These are phyloP conservation scores for Brettanomyces sp. DNA, from an alignment of 805 yeast species.

Conservation along the genomic window DNA sequence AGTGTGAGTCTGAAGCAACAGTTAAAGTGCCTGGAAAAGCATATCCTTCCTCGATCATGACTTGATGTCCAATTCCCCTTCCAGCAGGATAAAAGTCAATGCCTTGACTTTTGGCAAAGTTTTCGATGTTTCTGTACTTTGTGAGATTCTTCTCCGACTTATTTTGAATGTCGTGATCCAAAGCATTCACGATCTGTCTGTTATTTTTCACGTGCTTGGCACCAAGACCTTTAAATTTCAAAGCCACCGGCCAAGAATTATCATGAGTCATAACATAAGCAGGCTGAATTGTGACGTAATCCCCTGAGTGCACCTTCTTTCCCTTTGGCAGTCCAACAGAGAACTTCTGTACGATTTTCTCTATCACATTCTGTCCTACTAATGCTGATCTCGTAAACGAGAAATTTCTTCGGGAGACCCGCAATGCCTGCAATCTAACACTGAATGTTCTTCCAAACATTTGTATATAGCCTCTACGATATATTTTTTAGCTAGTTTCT, in stretches of 20 bases:
- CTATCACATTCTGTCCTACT: slow-evolving; percentile 79
- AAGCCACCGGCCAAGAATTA: slow-evolving; percentile 98
- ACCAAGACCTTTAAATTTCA: slow-evolving; percentile 91
- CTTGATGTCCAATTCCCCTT: slow-evolving; percentile 97
- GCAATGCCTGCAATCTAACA: too few relatives aligned
- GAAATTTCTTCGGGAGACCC: slow-evolving; percentile 6
- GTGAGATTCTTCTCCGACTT: slow-evolving; percentile 78
- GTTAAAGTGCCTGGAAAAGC: slow-evolving; percentile 90
- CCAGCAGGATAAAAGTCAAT: slow-evolving; percentile 98
- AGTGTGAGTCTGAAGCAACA: slow-evolving; percentile 96
- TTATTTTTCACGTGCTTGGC: slow-evolving; percentile 76
- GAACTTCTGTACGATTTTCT: slow-evolving; percentile 88
- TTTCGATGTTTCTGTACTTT: slow-evolving; percentile 81
- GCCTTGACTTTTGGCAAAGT: slow-evolving; percentile 83
- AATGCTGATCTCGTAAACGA: slow-evolving; percentile 10
- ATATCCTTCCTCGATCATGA: slow-evolving; percentile 98
- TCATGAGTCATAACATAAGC: slow-evolving; percentile 99
- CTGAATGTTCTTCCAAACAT: too few relatives aligned
- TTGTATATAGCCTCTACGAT: too few relatives aligned
- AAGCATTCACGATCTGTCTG: slow-evolving; percentile 88
- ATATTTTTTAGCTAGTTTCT: too few relatives aligned
- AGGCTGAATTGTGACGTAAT: slow-evolving; percentile 89
- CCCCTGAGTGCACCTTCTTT: slow-evolving; percentile 78
- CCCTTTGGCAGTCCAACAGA: slow-evolving; percentile 78
- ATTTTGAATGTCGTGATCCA: slow-evolving; percentile 98